Conservation (phyloP, 1,139 yeast species). For the Yamadazyma kanchanaburiensis region DNA sequence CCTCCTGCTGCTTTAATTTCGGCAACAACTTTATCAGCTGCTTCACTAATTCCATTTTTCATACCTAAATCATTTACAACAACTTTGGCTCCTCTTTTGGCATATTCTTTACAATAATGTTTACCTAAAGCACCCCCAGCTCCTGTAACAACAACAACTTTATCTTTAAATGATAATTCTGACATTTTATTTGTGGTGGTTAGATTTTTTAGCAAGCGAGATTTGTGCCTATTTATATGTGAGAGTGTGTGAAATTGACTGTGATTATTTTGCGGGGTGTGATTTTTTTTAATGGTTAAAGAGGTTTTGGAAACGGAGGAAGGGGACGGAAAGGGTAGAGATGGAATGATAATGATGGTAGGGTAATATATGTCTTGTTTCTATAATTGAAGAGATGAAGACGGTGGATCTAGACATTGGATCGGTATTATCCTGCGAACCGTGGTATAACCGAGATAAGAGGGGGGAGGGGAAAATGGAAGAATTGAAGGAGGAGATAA, state of each 20-base stretch:
- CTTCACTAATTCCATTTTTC: constrained; percentile 59
- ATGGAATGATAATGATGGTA: no score
- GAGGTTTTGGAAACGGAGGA: no score
- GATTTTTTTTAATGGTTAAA: constrained; percentile 1
- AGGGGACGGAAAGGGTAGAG: no score
- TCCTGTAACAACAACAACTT: constrained; percentile 91
- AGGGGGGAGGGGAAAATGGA: no score
- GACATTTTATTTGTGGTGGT: constrained; percentile 29
- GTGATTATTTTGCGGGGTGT: constrained; percentile 7
- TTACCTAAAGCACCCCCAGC: constrained; percentile 97
- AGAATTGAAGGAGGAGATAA: no score
- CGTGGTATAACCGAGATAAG: no score
- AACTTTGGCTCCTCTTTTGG: constrained; percentile 84
- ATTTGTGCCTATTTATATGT: constrained; percentile 3
- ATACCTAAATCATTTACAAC: constrained; percentile 90
- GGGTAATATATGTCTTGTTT: no score
- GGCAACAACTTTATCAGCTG: constrained; percentile 86
- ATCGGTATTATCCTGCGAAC: no score
- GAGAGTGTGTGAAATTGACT: constrained; percentile 2
- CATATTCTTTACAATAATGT: constrained; percentile 83
- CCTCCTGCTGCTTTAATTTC: constrained; percentile 81
- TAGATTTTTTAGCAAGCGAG: constrained; percentile 3
- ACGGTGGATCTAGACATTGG: no score
- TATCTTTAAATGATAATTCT: constrained; percentile 58
- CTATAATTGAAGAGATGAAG: no score